Evolutionary conservation across 805 yeast species (phyloP), one percentile per base, ranked within the genome.

Genomic region (Starmerella bacillaris): DNA sequence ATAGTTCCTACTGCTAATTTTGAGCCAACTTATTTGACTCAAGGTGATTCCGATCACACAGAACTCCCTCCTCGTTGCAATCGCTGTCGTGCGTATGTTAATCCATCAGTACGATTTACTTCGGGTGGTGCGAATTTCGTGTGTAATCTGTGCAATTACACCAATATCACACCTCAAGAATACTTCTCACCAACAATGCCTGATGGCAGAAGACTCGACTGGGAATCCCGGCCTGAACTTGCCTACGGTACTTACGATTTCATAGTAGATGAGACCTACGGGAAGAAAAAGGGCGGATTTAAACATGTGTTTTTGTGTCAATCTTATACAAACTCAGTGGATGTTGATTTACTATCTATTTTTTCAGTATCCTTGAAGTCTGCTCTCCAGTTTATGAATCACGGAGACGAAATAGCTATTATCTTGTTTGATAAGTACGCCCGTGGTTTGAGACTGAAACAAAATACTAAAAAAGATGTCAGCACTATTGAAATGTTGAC

Each of bases 51-150:
- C 64, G 80, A 82, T 1, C 37, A 35, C 24, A 32, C 33, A 7
- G 38, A 37, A 14, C 24, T 34, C 28, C 92, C 94, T 0, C 74
- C 92, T 22, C 68, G 99, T 46, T 89, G 99, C 57, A 68, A 71
- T 45, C 74, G 96, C 42, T 89, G 99, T 58, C 70, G 94, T 37
- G 70, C 94, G 1, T 89, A 83, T 54, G 64, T 83, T 42, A 89
- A 86, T 52, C 92, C 95, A 3, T 68, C 73, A 15, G 76, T 78
- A 72, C 73, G 68, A 41, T 73, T 70, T 44, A 59, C 65, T 35
- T 64, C 70, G 4, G 66, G 65, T 36, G 73, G 74, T 19, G 68
- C 72, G 29, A 61, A 58, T 38, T 78, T 80, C 55, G 63, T 70
- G 9, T 89, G 98, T 62, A 86, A 86, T 55, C 68, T 89, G 49